Conservation (phyloP, 108 stramenopile genomes). For the Nitzschia palea region DNA sequence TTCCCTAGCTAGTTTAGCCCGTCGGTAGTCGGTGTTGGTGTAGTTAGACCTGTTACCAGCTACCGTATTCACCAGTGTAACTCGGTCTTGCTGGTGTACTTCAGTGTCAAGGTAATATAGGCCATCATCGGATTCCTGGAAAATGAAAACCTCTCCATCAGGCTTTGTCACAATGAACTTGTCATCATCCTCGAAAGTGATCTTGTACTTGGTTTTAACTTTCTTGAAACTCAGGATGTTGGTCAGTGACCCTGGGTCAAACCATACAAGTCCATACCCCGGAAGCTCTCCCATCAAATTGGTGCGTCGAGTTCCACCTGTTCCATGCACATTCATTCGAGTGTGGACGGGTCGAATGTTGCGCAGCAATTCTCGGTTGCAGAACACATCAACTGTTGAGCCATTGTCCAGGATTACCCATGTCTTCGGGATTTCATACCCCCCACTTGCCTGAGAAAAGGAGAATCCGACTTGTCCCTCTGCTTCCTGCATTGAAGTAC, state of each 20-base stretch:
- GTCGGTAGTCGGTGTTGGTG: neutral
- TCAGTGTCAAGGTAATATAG: neutral
- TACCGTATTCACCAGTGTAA: neutral
- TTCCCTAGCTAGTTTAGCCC: neutral
- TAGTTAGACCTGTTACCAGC: neutral
- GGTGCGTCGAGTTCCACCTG: conserved; percentile 8
- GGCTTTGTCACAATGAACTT: conserved; percentile 10
- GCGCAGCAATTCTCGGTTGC: conserved; percentile 12
- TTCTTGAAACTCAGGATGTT: conserved; percentile 41
- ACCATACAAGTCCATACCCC: conserved; percentile 40
- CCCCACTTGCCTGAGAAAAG: conserved; percentile 19
- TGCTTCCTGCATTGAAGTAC: neutral
- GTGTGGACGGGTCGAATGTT: conserved; percentile 15
- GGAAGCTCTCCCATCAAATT: conserved; percentile 16
- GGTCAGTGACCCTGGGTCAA: conserved; percentile 31
- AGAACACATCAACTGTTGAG: conserved; percentile 36
- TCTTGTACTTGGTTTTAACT: conserved; percentile 6
- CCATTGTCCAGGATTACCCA: conserved; percentile 48
- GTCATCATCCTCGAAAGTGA: conserved; percentile 28
- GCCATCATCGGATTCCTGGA: neutral
- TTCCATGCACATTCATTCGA: conserved; percentile 14
- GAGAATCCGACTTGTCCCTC: conserved; percentile 2
- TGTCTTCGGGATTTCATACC: neutral
- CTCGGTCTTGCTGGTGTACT: neutral
- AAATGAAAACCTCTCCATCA: conserved; percentile 6